Evolutionary conservation across 768 basidiomycete genomes (phyloP).

Genomic region (Amyloporia xantha): DNA sequence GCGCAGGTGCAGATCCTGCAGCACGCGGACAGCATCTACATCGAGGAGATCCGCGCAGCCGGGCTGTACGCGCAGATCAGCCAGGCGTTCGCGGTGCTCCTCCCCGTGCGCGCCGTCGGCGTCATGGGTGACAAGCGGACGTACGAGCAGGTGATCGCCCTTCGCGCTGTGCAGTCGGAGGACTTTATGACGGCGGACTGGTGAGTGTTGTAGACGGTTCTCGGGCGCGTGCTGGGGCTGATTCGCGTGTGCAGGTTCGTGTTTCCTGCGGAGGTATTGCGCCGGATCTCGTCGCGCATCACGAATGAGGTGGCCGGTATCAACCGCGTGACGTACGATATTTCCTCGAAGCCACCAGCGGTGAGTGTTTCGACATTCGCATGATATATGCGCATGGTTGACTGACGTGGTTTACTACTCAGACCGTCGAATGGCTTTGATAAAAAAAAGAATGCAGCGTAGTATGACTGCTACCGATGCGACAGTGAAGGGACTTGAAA

Average conservation of each 20-base stretch:
- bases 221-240: neutral
- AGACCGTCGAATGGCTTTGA: constrained; percentile 43
- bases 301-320: constrained; percentile 98
- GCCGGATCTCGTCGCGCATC: constrained; percentile 90
- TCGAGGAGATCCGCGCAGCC: constrained; percentile 94
- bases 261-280: constrained; percentile 88
- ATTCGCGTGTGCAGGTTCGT: constrained; percentile 61
- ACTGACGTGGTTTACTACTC: neutral
- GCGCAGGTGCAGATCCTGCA: constrained; percentile 90
- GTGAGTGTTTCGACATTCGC: constrained; percentile 34
- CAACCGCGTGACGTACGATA: constrained; percentile 93
- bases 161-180: constrained; percentile 94
- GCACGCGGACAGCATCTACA: constrained; percentile 91
- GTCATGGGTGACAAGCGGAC: constrained; percentile 97
- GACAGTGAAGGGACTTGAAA: too few relatives aligned
- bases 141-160: constrained; percentile 93
- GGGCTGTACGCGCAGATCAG: constrained; percentile 89
- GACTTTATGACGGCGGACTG: constrained; percentile 99
- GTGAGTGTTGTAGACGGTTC: too few relatives aligned
- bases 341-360: constrained; percentile 95
- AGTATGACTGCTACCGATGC: too few relatives aligned
- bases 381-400: neutral
- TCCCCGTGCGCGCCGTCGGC: constrained; percentile 96
- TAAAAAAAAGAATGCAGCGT: neutral
- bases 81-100: constrained; percentile 93